Base-by-base conservation (phyloP, 2,329 filamentous ascomycete genomes). In the Metarhizium anisopliae region DNA sequence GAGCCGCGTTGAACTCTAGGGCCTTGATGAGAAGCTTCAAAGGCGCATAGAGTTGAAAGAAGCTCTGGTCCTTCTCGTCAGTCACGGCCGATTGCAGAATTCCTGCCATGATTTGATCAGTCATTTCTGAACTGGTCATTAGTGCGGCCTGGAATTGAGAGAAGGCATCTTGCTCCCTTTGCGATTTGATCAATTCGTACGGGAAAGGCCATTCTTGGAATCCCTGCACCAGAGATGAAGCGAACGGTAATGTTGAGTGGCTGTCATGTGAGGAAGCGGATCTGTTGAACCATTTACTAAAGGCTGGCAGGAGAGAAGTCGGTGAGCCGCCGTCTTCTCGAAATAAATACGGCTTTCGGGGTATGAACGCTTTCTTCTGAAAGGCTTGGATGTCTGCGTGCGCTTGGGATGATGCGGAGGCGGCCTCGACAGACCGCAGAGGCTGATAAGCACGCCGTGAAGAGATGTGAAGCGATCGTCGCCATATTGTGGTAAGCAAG, bases 1-100 rank as follows among this genome's bases (percentile, higher is more conserved):
- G 60, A 10, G 51, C 25, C 11, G 54, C 38, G 56, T 82, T 83
- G 67, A 77, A 83, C 52, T 74, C 66, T n/a, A 75, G 61, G 6
- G 76, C 78, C 51, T 82, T 77, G 16, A 86, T 70, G 50, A 95
- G 82, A 38, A 93, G 76, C 42, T 74, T 74, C 0, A 95, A 71
- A 0, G 85, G 82, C 1, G 83, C 83, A 30, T 81, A 65, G 50
- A 88, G 75, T 52, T 79, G 79, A 32, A 75, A 77, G 65, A 84
- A 89, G 35, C 63, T 69, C 52, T 69, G 59, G 7, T 53, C 53
- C 2, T 51, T 47, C 2, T 56, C 16, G 11, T 67, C 62, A 38
- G 58, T 43, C 4, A 70, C 51, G 5, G 67, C 63, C 10, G 61
- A 58, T 47, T 65, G 59, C 59, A 71, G 61, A 13, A 70, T 67